Base-by-base conservation (phyloP, 495 filamentous ascomycete genomes). In the Xeromyces bisporus region DNA sequence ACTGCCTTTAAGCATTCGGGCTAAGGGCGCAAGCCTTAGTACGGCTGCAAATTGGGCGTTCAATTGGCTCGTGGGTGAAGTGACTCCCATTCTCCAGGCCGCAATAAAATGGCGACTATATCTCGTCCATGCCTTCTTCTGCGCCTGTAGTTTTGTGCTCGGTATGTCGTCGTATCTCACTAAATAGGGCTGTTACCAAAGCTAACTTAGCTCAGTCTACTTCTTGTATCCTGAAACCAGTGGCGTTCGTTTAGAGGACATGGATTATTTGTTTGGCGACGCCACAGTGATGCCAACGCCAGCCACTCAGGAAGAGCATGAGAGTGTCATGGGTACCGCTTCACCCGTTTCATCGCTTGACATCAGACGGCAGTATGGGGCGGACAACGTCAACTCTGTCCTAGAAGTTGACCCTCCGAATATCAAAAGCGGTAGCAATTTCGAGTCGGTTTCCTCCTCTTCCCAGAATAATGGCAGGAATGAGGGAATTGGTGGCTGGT, bases 1-100 rank as follows among this genome's bases (percentile, higher is more conserved):
- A 47, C 60, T 97, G 30, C 89, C 89, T 1, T 64, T 97, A 37
- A 96, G 91, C 55, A 94, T 97, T 45, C 75, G 89, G 34, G 93
- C 89, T 12, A 97, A 97, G 59, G 89, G 89, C 36, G 91, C 89
- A 29, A 93, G 86, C 60, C 59, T 97, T 42, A 96, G 89, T 36
- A 97, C 89, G 1, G 89, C 89, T 12, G 69, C 85, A 6, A 97
- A 97, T 48, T 97, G 91, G 91, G 83, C 87, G 2, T 96, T 89
- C 58, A 97, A 97, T 47, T 97, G 83, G 80, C 64, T 96, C 3
- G 91, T 96, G 16, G 91, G 89, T 25, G 78, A 85, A 51, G 69
- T 96, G 58, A 97, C 89, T 6, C 89, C 89, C 2, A 69, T 96
- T 37, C 61, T 96, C 25, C 89, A 96, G 51, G 80, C 82, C 36